Conservation (phyloP, 768 basidiomycete species). For the Hemileccinum rubropunctum region DNA sequence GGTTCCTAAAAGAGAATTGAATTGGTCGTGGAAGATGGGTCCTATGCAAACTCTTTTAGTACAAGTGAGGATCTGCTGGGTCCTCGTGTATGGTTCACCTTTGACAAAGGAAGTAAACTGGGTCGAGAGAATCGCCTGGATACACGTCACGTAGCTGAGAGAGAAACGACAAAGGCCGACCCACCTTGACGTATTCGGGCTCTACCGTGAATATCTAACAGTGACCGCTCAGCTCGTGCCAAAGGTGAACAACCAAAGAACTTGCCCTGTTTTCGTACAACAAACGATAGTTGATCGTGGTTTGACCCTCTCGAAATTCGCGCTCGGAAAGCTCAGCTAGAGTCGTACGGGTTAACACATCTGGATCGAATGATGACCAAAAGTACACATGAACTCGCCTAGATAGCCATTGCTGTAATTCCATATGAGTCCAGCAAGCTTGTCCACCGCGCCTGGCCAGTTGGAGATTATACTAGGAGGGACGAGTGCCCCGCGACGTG, state of each 20-base stretch:
- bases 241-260: neutral
- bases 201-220: conserved; percentile 37
- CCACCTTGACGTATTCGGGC: conserved; percentile 40
- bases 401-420: conserved; percentile 46
- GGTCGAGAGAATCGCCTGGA: conserved; percentile 36
- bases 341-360: neutral
- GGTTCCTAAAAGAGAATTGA: conserved; percentile 31
- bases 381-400: conserved; percentile 30
- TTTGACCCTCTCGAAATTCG: conserved; percentile 19
- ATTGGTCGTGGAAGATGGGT: conserved; percentile 21
- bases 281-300: conserved; percentile 21
- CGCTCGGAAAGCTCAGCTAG: conserved; percentile 12
- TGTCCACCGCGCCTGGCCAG: conserved; percentile 45
- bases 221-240: neutral
- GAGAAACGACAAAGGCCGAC: neutral
- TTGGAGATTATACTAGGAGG: conserved; percentile 38
- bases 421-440: conserved; percentile 37
- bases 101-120: conserved; percentile 37
- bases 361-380: neutral
- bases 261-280: conserved; percentile 30
- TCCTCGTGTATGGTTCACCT: conserved; percentile 19
- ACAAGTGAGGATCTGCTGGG: neutral
- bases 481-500: conserved; percentile 44
- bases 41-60: conserved; percentile 14
- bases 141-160: neutral